These are phyloP conservation scores for Lichtheimia ramosa DNA, from an alignment of 371 early-diverging fungal species.

Conservation along the genomic window DNA sequence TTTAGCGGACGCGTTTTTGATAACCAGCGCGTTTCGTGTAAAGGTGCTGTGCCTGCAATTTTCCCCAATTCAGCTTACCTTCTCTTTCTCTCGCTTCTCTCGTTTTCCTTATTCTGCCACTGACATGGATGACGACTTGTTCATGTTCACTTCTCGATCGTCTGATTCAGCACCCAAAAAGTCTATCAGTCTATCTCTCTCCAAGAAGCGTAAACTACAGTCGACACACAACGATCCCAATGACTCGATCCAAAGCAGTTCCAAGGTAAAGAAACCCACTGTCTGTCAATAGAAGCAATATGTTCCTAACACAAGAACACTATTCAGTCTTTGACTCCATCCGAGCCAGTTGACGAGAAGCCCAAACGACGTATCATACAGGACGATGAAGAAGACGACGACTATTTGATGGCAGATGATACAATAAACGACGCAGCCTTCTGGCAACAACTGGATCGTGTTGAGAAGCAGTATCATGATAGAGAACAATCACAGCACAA, in stretches of 20 bases:
- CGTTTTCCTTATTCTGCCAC: too few relatives aligned
- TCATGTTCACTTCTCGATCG: slow-evolving; percentile 6
- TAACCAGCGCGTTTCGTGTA: too few relatives aligned
- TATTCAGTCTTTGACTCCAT: neutral
- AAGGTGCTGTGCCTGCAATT: too few relatives aligned
- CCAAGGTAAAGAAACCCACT: neutral
- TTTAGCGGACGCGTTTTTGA: too few relatives aligned
- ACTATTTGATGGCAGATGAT: neutral
- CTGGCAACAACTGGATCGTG: neutral
- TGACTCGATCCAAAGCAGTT: neutral
- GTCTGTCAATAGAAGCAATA: neutral
- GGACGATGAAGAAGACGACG: slow-evolving; percentile 2
- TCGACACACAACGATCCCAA: neutral
- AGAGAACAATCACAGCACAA: neutral
- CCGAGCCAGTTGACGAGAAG: neutral
- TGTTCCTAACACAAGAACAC: neutral
- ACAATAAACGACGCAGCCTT: neutral
- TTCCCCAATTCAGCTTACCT: too few relatives aligned
- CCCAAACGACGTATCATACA: neutral
- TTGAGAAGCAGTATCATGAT: neutral
- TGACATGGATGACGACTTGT: slow-evolving; percentile 2
- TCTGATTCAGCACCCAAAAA: neutral
- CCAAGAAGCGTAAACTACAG: slow-evolving; percentile 5
- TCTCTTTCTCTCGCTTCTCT: too few relatives aligned
- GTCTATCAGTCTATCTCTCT: slow-evolving; percentile 1